phyloP scores from a whole-genome alignment of 768 basidiomycete species.

The Suillus cothurnatus region DNA sequence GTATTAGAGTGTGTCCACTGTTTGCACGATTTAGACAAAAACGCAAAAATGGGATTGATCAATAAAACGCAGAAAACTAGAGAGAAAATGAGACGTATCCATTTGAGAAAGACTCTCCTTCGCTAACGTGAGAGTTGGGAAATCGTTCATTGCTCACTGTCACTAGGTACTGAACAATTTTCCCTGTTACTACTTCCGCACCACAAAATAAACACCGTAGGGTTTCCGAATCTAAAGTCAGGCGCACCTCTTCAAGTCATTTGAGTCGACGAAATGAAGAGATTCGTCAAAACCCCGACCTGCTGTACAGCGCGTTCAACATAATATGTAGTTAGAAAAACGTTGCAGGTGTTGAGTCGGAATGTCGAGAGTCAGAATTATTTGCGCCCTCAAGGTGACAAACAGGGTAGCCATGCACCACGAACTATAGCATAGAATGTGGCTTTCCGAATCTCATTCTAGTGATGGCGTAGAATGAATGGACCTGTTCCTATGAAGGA shows the following conservation, averaged over 20 bases:
- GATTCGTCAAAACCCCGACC: too few relatives aligned
- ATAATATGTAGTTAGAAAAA: neutral
- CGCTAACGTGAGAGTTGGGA: too few relatives aligned
- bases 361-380: neutral
- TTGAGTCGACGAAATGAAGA: neutral
- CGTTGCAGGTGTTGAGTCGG: neutral
- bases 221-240: neutral
- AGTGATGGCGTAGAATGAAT: neutral
- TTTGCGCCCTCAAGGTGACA: neutral
- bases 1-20: too few relatives aligned
- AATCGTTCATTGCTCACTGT: neutral
- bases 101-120: too few relatives aligned
- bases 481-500: neutral
- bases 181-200: neutral
- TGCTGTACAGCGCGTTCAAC: neutral
- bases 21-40: too few relatives aligned
- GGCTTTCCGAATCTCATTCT: neutral
- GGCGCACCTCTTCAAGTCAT: neutral
- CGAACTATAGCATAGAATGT: neutral
- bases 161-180: neutral
- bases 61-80: too few relatives aligned
- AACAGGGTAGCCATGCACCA: neutral
- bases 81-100: too few relatives aligned
- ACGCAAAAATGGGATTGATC: too few relatives aligned
- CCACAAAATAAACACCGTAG: neutral